Evolutionary conservation across 2,329 filamentous ascomycete genomes (phyloP), one percentile per base, ranked within the genome.

Genomic region (Fusarium verticillioides): DNA sequence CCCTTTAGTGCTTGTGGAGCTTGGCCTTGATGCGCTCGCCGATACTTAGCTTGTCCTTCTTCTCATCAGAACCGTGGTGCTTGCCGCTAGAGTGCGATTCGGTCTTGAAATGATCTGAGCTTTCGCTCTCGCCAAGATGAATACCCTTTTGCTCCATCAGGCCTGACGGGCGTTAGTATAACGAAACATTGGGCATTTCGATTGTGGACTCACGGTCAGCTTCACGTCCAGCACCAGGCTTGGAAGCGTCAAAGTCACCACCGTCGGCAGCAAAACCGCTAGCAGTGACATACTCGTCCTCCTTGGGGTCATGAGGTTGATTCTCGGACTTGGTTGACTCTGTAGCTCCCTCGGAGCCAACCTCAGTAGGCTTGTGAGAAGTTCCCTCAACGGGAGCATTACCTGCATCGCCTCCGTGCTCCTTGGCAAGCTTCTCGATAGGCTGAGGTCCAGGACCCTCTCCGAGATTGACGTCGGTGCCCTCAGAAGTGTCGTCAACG

Each of bases 1-100:
- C n/a, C 23, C 30, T 21, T 74, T 78, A 85, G 76, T 85, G 82
- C 63, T 82, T 82, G 81, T 92, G 90, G 66, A 93, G 82, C 84
- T 93, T 93, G 63, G 88, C 87, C 87, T 93, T 93, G 81, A 93
- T 88, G 83, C 91, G 92, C 64, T 91, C 86, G 68, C 86, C 86
- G 44, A 92, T 78, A 70, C 87, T 87, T 50, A 83, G 84, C 82
- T 90, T 89, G 62, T 83, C 83, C 52, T 78, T 80, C 32, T 74
- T 74, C 23, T 72, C 63, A 19, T 69, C 63, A 18, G 71, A 70
- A 28, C 62, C 50, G 23, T 64, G 49, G 43, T 77, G 78, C 39
- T 74, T 74, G 36, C 26, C 44, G 34, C 60, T 60, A 18, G 70
- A 66, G 42, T 67, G 62, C 4, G 52, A 68, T n/a, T 58, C 62